Evolutionary conservation across 805 yeast genomes (phyloP).

Genomic region (Hemisphaericaspora nanyangensis): DNA sequence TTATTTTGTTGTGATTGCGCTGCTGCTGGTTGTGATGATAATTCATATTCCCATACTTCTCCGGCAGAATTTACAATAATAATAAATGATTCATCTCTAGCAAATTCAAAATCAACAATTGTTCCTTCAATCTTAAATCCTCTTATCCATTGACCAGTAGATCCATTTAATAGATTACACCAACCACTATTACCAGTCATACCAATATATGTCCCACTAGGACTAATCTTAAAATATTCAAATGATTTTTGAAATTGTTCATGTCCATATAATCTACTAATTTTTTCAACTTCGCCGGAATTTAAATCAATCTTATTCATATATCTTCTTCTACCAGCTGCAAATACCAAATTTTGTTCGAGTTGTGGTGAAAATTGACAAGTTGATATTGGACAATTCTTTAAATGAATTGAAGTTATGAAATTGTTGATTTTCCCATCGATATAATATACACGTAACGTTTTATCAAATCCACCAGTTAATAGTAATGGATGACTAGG

Average conservation of each 20-base stretch:
- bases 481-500: conserved; percentile 75
- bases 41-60: conserved; percentile 81
- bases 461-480: conserved; percentile 90
- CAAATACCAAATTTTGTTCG: conserved; percentile 53
- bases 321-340: conserved; percentile 89
- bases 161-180: conserved; percentile 75
- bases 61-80: conserved; percentile 73
- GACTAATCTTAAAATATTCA: conserved; percentile 79
- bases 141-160: conserved; percentile 79
- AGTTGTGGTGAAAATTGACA: conserved; percentile 54
- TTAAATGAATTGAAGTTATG: conserved; percentile 77
- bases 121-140: conserved; percentile 90
- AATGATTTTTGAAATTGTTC: conserved; percentile 79
- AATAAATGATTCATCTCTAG: conserved; percentile 39
- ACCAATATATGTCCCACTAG: conserved; percentile 68
- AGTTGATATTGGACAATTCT: conserved; percentile 75
- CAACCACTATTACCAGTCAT: conserved; percentile 86
- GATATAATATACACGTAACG: conserved; percentile 80
- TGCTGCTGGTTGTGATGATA: conserved; percentile 8
- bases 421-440: conserved; percentile 82
- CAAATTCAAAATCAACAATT: conserved; percentile 76
- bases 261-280: conserved; percentile 88
- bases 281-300: conserved; percentile 72
- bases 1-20: conserved; percentile 4
- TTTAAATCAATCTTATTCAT: conserved; percentile 88